These are phyloP conservation scores for Hypoxylon sp. DNA, from an alignment of 2,329 filamentous ascomycete genomes.

Conservation along the genomic window DNA sequence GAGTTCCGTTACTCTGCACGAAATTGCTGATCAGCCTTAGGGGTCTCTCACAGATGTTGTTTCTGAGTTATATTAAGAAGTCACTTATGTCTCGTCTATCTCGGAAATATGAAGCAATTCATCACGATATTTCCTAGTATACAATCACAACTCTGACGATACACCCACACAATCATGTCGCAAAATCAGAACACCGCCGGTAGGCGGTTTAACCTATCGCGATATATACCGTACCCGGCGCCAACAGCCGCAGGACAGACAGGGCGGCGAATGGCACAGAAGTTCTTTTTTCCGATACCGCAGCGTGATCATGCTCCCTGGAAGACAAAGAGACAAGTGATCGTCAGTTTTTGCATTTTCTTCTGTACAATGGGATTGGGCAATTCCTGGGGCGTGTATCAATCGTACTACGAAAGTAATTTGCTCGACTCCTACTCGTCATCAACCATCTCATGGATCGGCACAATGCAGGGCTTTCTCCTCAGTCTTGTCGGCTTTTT, in stretches of 20 bases:
- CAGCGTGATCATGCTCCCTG: background rate
- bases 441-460: constrained; percentile 49
- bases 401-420: constrained; percentile 44
- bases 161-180: background rate
- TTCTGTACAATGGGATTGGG: constrained; percentile 45
- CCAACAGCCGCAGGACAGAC: background rate
- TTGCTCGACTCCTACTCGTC: constrained; percentile 33
- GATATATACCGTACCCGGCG: background rate
- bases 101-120: background rate
- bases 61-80: background rate
- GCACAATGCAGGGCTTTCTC: constrained; percentile 49
- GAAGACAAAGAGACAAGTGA: constrained; percentile 37
- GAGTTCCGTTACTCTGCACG: no score
- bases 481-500: constrained; percentile 47
- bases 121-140: background rate
- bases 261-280: background rate
- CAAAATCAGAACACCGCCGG: background rate
- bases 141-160: background rate
- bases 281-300: no score
- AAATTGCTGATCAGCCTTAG: background rate
- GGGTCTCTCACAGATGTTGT: background rate
- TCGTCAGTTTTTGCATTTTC: constrained; percentile 42
- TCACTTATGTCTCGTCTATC: background rate
- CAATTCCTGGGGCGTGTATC: constrained; percentile 47
- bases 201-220: background rate